phyloP scores from a whole-genome alignment of 23 red algal species.

The Gracilaria caudata region DNA sequence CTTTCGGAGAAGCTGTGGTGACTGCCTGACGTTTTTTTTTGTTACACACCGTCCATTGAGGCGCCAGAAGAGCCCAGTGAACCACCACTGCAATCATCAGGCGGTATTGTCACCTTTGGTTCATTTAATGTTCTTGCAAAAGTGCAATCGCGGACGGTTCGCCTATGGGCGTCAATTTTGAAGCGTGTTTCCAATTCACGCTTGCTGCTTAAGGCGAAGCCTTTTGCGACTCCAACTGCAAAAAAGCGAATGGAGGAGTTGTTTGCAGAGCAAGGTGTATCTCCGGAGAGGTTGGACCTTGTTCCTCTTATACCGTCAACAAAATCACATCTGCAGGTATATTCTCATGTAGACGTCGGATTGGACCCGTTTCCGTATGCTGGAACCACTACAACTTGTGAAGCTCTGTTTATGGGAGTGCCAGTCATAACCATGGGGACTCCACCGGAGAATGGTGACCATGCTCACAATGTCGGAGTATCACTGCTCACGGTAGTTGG shows the following conservation, averaged over 20 bases:
- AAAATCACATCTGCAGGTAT: conserved; percentile 73
- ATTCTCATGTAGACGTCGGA: conserved; percentile 72
- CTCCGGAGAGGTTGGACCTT: conserved; percentile 64
- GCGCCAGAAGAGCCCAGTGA: conserved; percentile 55
- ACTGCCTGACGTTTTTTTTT: conserved; percentile 80
- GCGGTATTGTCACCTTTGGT: conserved; percentile 79
- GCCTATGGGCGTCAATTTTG: conserved; percentile 79
- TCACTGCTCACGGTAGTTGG: conserved; percentile 70
- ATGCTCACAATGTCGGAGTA: conserved; percentile 76
- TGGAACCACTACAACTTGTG: conserved; percentile 89
- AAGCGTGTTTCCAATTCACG: conserved; percentile 70
- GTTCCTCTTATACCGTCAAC: conserved; percentile 79
- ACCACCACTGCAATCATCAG: conserved; percentile 44
- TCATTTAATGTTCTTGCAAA: conserved; percentile 90
- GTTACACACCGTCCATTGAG: conserved; percentile 80
- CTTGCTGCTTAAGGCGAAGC: conserved; percentile 79
- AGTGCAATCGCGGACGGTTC: conserved; percentile 72
- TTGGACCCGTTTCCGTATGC: conserved; percentile 94
- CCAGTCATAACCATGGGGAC: conserved; percentile 73
- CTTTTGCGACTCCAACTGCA: conserved; percentile 45
- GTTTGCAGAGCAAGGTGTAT: conserved; percentile 65
- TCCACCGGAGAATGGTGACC: conserved; percentile 43
- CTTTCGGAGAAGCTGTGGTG: conserved; percentile 85
- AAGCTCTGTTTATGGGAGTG: conserved; percentile 87
- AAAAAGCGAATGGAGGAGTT: conserved; percentile 63